Evolutionary conservation across 1,139 yeast species (phyloP).

Genomic region (Yamadazyma membranifaciens): DNA sequence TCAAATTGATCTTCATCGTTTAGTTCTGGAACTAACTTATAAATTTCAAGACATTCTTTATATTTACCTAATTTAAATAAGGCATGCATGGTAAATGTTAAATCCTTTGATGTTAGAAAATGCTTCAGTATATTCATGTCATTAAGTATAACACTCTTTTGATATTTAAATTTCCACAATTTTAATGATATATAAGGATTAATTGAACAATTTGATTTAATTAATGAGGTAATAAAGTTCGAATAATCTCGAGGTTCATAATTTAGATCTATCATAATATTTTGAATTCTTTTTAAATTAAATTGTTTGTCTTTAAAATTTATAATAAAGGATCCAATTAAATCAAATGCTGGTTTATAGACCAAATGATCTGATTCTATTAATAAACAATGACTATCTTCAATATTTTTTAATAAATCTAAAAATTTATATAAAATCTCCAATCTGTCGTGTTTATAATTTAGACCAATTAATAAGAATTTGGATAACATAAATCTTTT

Average conservation of each 20-base stretch:
- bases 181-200: conserved; percentile 22
- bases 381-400: conserved; percentile 23
- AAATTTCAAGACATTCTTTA: conserved; percentile 25
- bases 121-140: not conserved
- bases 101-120: conserved; percentile 20
- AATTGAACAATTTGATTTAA: conserved; percentile 16
- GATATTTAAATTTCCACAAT: conserved; percentile 27
- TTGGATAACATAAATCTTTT: not conserved
- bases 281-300: not conserved
- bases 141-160: not conserved
- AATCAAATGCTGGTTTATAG: conserved; percentile 20
- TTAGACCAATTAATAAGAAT: not conserved
- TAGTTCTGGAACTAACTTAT: conserved; percentile 22
- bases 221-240: conserved; percentile 25
- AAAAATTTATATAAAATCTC: conserved; percentile 15
- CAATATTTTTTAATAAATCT: conserved; percentile 13
- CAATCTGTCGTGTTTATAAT: not conserved
- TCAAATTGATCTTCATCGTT: conserved; percentile 43
- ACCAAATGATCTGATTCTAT: conserved; percentile 14
- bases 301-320: not conserved
- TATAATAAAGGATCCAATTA: conserved; percentile 14
- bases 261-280: not conserved
- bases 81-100: conserved; percentile 31
- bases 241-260: not conserved
- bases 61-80: conserved; percentile 22